These are phyloP conservation scores for Glycine tomentella DNA, from an alignment of 306 rosid genomes.

Conservation along the genomic window DNA sequence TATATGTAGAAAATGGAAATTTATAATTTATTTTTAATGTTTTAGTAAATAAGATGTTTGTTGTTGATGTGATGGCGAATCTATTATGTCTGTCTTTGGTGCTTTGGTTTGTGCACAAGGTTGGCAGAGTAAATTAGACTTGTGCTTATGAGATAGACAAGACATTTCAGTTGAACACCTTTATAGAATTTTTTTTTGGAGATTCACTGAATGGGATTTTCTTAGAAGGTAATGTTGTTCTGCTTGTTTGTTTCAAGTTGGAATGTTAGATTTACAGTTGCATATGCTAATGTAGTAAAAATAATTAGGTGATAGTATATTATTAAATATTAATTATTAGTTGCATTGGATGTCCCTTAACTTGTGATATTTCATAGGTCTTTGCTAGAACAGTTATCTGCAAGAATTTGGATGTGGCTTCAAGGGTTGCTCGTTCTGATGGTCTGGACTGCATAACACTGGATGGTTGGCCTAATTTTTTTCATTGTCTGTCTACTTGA, in stretches of 20 bases:
- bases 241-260: constrained; percentile 5
- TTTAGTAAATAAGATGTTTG: background rate
- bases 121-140: background rate
- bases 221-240: background rate
- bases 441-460: constrained; percentile 95
- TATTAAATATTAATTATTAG: constrained; percentile 9
- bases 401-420: constrained; percentile 92
- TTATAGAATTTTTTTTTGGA: background rate
- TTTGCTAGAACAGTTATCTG: constrained; percentile 97
- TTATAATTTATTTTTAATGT: background rate
- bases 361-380: constrained; percentile 61
- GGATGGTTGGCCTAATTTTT: constrained; percentile 70
- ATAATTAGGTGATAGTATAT: constrained; percentile 7
- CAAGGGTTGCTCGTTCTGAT: constrained; percentile 86
- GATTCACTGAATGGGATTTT: constrained; percentile 6
- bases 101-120: constrained; percentile 9
- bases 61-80: background rate
- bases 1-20: background rate
- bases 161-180: background rate
- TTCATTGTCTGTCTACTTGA: constrained; percentile 28
- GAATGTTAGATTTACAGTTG: constrained; percentile 5
- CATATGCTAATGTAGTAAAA: constrained; percentile 1
- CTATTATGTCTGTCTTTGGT: background rate
- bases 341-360: constrained; percentile 41
- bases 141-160: background rate